Evolutionary conservation across 495 filamentous ascomycete species (phyloP), one percentile per base, ranked within the genome.

Genomic region (Usnea hakonensis): DNA sequence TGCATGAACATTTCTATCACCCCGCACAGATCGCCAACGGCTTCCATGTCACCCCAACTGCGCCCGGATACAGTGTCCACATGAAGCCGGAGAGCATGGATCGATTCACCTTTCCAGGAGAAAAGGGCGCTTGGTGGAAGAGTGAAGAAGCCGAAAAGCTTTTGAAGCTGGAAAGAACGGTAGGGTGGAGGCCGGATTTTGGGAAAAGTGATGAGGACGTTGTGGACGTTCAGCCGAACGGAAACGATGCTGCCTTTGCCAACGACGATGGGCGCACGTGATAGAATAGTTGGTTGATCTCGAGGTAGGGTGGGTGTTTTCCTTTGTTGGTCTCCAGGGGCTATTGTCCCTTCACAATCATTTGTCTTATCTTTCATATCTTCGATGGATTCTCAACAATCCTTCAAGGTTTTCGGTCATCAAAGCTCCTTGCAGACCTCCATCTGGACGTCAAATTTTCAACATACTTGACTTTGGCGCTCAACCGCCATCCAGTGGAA

Each of bases 1-100:
- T 97, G 70, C 92, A 97, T 69, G 92, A 96, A 79, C 91, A 96
- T 74, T 97, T 96, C 69, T 75, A 89, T 70, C 79, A 96, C 71
- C 92, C 92, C 7, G 78, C 83, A 9, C 83, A 85, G 30, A 89
- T 96, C 44, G 84, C 85, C 71, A 86, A 92, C 69, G 92, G 92
- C 3, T 95, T 90, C 72, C 94, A 94, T 75, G 87, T 85, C 62
- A 96, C 92, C 2, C 92, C 92, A 0, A 85, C 74, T 67, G 28
- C 55, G 43, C 43, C 43, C 9, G 43, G 43, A 9, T 46, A 46
- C 43, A 46, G 43, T 23, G 43, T 46, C 7, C 43, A 46, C 7
- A 46, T 46, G 3, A 46, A 23, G 21, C 43, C 43, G 21, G 43
- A 21, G 7, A 23, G n/a, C 9, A 46, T 46, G 43, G 43, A 46